These are phyloP conservation scores for Handroanthus guayacan DNA, from an alignment of 257 asterid genomes.

Conservation along the genomic window DNA sequence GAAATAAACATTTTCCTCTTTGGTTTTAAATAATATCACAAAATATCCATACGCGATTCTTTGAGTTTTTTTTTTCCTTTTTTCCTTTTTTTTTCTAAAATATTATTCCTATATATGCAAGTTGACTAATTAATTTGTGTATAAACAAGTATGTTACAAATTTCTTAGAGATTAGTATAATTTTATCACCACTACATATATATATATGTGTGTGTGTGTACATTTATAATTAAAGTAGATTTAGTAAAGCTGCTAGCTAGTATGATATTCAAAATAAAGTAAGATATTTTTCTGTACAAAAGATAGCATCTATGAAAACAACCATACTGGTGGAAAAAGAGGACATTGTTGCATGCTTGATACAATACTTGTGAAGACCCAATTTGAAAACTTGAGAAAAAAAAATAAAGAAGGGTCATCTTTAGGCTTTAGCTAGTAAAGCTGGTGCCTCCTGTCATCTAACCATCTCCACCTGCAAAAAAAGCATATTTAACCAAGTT, in stretches of 20 bases:
- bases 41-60: neutral
- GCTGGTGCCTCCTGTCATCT: conserved; percentile 81
- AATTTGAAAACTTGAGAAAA: conserved; percentile 18
- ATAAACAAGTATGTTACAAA: neutral
- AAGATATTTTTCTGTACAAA: neutral
- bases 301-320: neutral
- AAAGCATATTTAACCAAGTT: neutral
- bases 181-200: neutral
- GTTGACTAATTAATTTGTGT: neutral
- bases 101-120: neutral
- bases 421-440: conserved; percentile 52
- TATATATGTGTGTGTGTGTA: too few relatives aligned
- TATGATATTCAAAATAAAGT: conserved; percentile 30
- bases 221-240: neutral
- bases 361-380: conserved; percentile 4
- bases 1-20: too few relatives aligned
- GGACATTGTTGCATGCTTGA: conserved; percentile 25
- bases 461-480: conserved; percentile 92
- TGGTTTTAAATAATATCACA: neutral
- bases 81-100: neutral
- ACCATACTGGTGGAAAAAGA: neutral
- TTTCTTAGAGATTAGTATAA: neutral
- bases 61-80: neutral
- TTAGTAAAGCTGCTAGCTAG: neutral
- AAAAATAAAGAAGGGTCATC: conserved; percentile 32